Evolutionary conservation across 176 grass and related monocot species (phyloP).

Genomic region (Triticum monococcum): DNA sequence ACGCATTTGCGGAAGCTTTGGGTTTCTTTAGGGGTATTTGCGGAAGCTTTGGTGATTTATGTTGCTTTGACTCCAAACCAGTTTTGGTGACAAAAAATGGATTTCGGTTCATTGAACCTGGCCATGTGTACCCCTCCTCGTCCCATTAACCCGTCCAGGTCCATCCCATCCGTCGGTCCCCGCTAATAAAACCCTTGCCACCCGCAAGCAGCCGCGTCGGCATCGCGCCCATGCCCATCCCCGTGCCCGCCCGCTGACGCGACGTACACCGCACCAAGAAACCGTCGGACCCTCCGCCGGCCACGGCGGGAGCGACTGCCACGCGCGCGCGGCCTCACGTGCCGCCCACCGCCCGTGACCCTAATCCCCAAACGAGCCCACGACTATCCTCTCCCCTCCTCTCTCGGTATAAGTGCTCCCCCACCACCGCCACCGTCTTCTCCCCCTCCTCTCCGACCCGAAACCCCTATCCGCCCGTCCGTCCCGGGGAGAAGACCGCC

Average conservation of each 20-base stretch:
- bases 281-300: neutral
- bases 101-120: neutral
- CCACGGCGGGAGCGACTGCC: neutral
- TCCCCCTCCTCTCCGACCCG: neutral
- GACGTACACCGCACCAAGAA: neutral
- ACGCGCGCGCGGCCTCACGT: neutral
- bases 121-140: neutral
- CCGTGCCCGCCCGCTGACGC: neutral
- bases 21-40: no score
- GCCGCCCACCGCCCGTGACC: neutral
- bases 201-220: neutral
- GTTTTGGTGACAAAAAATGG: neutral
- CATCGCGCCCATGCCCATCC: neutral
- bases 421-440: neutral
- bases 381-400: neutral
- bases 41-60: no score
- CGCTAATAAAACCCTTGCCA: neutral
- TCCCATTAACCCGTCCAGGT: slow-evolving; percentile 2
- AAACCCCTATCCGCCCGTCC: neutral
- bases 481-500: neutral
- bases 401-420: slow-evolving; percentile 15
- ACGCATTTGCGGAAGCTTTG: no score
- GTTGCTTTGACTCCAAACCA: no score
- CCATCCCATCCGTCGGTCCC: neutral
- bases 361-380: neutral